Evolutionary conservation across 2,329 filamentous ascomycete species (phyloP).

Genomic region (Fusarium denticulatum): DNA sequence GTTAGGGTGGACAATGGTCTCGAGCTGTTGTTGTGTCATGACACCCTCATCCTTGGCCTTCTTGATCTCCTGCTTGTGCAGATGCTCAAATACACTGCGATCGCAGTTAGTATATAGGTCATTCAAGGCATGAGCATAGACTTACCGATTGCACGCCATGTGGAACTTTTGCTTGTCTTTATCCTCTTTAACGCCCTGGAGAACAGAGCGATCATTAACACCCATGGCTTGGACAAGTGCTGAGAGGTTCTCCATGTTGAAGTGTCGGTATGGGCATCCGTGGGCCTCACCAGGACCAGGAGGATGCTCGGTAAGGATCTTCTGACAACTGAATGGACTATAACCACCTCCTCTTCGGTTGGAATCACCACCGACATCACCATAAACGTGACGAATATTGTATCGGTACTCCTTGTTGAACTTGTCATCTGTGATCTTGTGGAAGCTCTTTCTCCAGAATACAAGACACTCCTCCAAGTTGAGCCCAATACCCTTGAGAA

Average conservation of each 20-base stretch:
- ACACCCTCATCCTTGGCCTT: conserved; percentile 78
- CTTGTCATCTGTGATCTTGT: conserved; percentile 87
- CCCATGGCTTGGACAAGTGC: conserved; percentile 80
- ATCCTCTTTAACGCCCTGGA: conserved; percentile 87
- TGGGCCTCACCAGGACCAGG: conserved; percentile 89
- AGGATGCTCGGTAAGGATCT: conserved; percentile 88
- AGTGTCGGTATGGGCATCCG: conserved; percentile 97
- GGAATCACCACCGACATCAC: conserved; percentile 91
- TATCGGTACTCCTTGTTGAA: conserved; percentile 99
- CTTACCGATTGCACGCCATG: conserved; percentile 90
- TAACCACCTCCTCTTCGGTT: conserved; percentile 90
- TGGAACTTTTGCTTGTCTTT: conserved; percentile 90
- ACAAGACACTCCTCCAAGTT: conserved; percentile 89
- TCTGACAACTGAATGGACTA: conserved; percentile 92
- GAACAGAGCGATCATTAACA: conserved; percentile 78
- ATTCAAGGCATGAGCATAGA: background rate
- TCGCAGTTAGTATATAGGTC: background rate
- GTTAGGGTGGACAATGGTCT: conserved; percentile 97
- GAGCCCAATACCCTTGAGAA: conserved; percentile 94
- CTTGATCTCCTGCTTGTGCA: conserved; percentile 82
- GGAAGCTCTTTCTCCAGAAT: conserved; percentile 92
- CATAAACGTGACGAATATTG: conserved; percentile 94
- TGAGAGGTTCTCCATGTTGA: conserved; percentile 86
- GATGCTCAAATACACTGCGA: conserved; percentile 82
- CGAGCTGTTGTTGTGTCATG: conserved; percentile 79